Conservation (phyloP, 176 grass and related monocot genomes). For the Musa itinerans region DNA sequence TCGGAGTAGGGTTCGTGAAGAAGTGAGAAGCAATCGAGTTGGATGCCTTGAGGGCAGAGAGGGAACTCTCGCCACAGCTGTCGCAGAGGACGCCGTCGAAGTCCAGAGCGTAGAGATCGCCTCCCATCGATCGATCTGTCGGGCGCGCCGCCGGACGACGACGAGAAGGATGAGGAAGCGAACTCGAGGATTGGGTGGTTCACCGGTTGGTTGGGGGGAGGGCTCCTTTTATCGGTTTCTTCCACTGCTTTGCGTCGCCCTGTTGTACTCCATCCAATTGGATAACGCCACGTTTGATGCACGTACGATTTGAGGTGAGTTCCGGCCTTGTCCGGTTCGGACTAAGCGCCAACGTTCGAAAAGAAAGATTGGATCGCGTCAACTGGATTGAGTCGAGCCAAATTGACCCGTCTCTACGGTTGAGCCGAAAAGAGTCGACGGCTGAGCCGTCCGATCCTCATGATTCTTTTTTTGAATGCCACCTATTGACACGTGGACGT, state of each 20-base stretch:
- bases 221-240: neutral
- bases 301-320: too few species aligned
- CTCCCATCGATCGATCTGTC: constrained; percentile 29
- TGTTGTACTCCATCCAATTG: neutral
- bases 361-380: too few species aligned
- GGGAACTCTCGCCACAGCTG: constrained; percentile 92
- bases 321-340: too few species aligned
- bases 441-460: too few species aligned
- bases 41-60: constrained; percentile 74
- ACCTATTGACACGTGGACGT: too few species aligned
- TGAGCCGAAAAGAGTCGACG: too few species aligned
- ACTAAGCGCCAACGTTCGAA: too few species aligned
- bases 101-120: constrained; percentile 77
- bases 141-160: neutral
- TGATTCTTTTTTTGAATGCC: too few species aligned
- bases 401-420: too few species aligned
- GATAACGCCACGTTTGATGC: neutral
- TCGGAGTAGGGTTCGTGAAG: too few species aligned
- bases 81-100: constrained; percentile 93
- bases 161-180: neutral
- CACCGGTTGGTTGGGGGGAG: too few species aligned
- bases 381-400: too few species aligned
- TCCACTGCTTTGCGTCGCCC: neutral
- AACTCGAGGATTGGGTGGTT: neutral
- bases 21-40: neutral